These are phyloP conservation scores for Starmerella gropengiesseri DNA, from an alignment of 805 yeast genomes.

Conservation along the genomic window DNA sequence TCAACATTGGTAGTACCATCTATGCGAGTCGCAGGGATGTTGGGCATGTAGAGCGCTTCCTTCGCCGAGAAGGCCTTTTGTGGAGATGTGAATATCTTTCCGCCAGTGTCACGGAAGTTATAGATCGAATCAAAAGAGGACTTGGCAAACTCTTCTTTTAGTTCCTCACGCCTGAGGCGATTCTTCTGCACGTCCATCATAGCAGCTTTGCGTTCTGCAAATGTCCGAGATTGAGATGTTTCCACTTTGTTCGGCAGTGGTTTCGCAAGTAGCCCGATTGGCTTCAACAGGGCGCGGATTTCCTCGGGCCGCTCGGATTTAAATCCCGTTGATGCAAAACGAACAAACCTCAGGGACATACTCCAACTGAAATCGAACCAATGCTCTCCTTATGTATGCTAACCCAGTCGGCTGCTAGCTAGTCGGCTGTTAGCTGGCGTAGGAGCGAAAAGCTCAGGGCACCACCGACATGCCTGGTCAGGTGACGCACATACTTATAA, in stretches of 20 bases:
- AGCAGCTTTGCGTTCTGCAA: constrained; percentile 35
- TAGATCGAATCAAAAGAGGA: constrained; percentile 60
- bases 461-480: no score
- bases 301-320: constrained; percentile 22
- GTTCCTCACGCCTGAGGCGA: constrained; percentile 38
- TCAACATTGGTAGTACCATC: constrained; percentile 26
- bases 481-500: background rate
- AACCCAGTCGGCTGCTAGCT: no score
- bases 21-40: constrained; percentile 50
- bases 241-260: constrained; percentile 33
- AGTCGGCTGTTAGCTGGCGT: no score
- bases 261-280: constrained; percentile 37
- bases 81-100: constrained; percentile 78
- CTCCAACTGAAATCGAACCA: background rate
- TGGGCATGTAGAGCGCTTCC: constrained; percentile 72
- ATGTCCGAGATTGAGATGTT: background rate
- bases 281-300: constrained; percentile 31
- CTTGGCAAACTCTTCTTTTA: constrained; percentile 52
- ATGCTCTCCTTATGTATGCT: no score
- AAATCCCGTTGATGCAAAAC: constrained; percentile 17
- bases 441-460: no score
- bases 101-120: constrained; percentile 60
- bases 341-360: constrained; percentile 6
- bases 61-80: constrained; percentile 63
- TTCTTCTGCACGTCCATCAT: constrained; percentile 42